These are phyloP conservation scores for Fraxinus latifolia DNA, from an alignment of 305 asterid genomes.

Conservation along the genomic window DNA sequence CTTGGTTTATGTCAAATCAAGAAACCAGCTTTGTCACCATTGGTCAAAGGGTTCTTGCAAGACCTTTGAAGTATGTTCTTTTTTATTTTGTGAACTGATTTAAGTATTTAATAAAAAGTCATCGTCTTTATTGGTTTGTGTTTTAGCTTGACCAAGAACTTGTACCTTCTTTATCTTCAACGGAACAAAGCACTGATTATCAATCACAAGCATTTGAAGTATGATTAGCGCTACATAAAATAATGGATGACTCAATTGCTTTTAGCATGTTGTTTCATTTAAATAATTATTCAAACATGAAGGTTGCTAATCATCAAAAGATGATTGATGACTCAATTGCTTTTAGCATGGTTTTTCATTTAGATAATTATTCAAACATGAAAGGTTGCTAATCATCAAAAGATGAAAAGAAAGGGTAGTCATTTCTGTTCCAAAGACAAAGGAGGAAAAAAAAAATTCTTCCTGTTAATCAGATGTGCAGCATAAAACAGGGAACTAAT, in stretches of 20 bases:
- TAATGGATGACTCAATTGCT: not conserved
- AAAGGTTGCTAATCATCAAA: not conserved
- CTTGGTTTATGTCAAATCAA: conserved; percentile 99
- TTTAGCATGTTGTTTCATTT: not conserved
- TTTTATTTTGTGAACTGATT: conserved; percentile 15
- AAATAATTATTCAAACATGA: not conserved
- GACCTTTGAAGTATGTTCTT: conserved; percentile 81
- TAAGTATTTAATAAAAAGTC: not conserved
- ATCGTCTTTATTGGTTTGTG: not conserved
- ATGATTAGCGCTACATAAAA: not conserved
- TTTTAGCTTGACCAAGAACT: conserved; percentile 14
- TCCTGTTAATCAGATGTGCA: not conserved
- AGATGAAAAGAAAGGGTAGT: not conserved
- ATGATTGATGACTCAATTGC: not conserved
- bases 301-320: not conserved
- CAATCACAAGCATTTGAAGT: not conserved
- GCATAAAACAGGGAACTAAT: not conserved
- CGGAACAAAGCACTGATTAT: not conserved
- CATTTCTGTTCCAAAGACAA: not conserved
- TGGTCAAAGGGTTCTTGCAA: conserved; percentile 98
- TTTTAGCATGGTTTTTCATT: not conserved
- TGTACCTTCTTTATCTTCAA: conserved; percentile 2
- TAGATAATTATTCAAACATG: not conserved
- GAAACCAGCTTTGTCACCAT: conserved; percentile 99
- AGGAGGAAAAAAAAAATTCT: not conserved